Base-by-base conservation (phyloP, 2,329 filamentous ascomycete species). In the Cordyceps pruinosa region DNA sequence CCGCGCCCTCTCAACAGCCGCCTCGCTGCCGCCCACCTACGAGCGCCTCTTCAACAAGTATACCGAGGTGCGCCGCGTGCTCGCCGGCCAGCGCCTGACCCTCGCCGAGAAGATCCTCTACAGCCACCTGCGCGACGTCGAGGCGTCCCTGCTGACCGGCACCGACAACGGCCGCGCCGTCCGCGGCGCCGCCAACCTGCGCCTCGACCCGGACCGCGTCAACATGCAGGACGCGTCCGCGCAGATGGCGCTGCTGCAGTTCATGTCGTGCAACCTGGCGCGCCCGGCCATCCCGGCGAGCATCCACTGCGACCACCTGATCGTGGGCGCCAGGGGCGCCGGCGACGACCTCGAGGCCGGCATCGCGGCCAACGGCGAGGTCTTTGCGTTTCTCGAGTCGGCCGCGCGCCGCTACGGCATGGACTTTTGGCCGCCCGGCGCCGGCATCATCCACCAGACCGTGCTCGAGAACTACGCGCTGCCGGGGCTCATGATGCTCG, bases 151-250 rank as follows among this genome's bases (percentile, higher is more conserved):
- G 54, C 79, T 96, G 60, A 84, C 83, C 54, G 84, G 85, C 68
- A 97, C 92, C 50, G 82, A 90, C 72, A 90, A 92, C 81, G 93
- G 92, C 64, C 83, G 83, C 52, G 82, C 87, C 67, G 87, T 99
- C 61, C 85, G 94, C 42, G 93, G 93, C 64, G 85, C 85, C 68
- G 92, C 91, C 51, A 97, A 96, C 70, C 81, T 99, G 74, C 96
- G 96, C 78, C 87, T 99, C 72, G 96, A 96, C 74, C 94, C 94
- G 23, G 94, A 99, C 72, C 85, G 94, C 54, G 94, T 97, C 65
- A 95, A 95, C 62, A 99, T 99, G 94, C 94, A 99, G 75, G 94
- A 99, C 77, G 94, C 94, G 15, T 96, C 90, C 30, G 94, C 94
- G 6, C 94, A 99, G 77, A 99, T 99, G 94, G 94, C 94, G 2